Percentiles rank a stretch among this genome's conserved stretches.
phyloP scores from a whole-genome alignment of 371 early-diverging fungal genomes.

The Mucor saturninus region DNA sequence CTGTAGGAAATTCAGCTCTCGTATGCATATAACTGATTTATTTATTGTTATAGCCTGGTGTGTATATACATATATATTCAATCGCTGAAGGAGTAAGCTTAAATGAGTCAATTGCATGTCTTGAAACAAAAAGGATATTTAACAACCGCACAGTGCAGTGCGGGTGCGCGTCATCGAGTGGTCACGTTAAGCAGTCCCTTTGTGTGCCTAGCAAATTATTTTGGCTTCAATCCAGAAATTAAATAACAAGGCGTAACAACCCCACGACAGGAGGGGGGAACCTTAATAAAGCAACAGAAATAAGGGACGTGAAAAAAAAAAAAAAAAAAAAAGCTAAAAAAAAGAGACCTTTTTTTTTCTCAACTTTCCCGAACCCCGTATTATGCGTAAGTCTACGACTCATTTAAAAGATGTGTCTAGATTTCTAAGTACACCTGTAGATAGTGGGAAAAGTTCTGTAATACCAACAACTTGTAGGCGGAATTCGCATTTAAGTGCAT shows the following conservation, averaged over 20 bases:
- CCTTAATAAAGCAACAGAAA: not conserved
- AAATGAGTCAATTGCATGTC: too few species aligned
- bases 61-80: too few species aligned
- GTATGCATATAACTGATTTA: too few species aligned
- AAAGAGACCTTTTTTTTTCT: not conserved
- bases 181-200: slow-evolving; percentile 21
- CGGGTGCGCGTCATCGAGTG: slow-evolving; percentile 13
- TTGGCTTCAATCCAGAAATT: slow-evolving; percentile 10
- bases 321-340: not conserved
- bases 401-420: slow-evolving; percentile 50
- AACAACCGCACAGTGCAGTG: too few species aligned
- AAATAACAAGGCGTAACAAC: slow-evolving; percentile 19
- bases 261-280: not conserved
- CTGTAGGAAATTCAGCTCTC: too few species aligned
- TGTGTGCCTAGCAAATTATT: slow-evolving; percentile 22
- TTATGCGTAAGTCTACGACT: slow-evolving; percentile 49
- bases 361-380: slow-evolving; percentile 1
- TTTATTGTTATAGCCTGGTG: too few species aligned
- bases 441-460: slow-evolving; percentile 20
- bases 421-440: slow-evolving; percentile 29
- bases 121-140: too few species aligned
- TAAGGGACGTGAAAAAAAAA: not conserved
- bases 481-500: slow-evolving; percentile 37
- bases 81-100: too few species aligned
- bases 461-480: slow-evolving; percentile 32